Base-by-base conservation (phyloP, 2,329 filamentous ascomycete genomes). In the Trichoderma gracile region DNA sequence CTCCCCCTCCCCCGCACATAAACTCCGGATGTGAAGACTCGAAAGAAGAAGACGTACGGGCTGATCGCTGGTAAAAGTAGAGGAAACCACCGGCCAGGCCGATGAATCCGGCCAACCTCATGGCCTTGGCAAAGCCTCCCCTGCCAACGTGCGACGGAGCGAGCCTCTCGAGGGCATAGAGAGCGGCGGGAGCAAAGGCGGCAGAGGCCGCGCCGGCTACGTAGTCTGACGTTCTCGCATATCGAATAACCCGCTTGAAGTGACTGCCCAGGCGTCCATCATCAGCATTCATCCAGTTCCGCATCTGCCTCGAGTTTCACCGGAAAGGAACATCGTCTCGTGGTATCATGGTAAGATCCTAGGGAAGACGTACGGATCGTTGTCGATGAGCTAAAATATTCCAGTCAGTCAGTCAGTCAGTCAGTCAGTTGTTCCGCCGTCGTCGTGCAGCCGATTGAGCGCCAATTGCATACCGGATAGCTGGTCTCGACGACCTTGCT, bases 171-270 rank as follows among this genome's bases (percentile, higher is more conserved):
- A 93, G 91, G 69, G 88, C 78, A 73, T 88, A 82, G 76, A 98
- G 89, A 64, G 91, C 80, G 52, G 84, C 84, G 9, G 95, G 94
- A 54, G 88, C 90, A 61, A 87, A 82, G n/a, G 87, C 86, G 15
- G 89, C 89, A 56, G 90, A 85, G 15, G 81, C 84, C 64, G 84
- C 82, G 67, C 89, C 94, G 70, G 86, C 81, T 46, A 84, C 82
- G 79, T 96, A 98, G 79, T 99, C 95, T 56, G 89, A 91, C 54
- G 87, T 81, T 68, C 95, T 87, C 68, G 93, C 91, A 84, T 99
- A 99, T 74, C 87, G 79, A 68, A 97, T 78, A 19, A 98, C 95
- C 76, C 95, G 89, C 79, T 88, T 92, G 79, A 98, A 90, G 79
- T 99, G 95, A 73, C 92, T 96, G 72, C 46, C 23, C 52, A 70